Evolutionary conservation across 495 filamentous ascomycete species (phyloP).

Genomic region (Lasiosphaeria miniovina): DNA sequence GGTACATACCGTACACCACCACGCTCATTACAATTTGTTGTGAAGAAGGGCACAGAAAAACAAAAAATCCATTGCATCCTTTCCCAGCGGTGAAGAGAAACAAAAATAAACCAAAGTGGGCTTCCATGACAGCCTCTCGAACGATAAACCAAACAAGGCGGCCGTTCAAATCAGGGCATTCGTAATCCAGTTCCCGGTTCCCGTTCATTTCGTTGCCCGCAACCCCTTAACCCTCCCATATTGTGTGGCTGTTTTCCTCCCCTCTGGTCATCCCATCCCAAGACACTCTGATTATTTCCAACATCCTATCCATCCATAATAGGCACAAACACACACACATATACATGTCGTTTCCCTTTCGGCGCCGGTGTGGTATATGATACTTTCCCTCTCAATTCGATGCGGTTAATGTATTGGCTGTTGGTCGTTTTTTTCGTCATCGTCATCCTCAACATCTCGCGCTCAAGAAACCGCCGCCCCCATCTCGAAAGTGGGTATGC

Average conservation of each 20-base stretch:
- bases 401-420: not conserved
- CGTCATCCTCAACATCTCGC: not conserved
- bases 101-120: not conserved
- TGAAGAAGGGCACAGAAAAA: no score
- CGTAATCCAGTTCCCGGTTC: constrained; percentile 5
- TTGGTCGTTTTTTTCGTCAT: not conserved
- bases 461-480: not conserved
- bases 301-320: not conserved
- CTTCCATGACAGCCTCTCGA: not conserved
- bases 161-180: constrained; percentile 1
- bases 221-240: not conserved
- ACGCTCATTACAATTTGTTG: no score
- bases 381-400: not conserved
- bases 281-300: not conserved
- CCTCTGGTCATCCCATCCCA: not conserved
- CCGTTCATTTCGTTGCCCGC: constrained; percentile 1
- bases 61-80: no score
- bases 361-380: constrained; percentile 1
- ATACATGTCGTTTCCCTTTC: not conserved
- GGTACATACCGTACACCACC: no score
- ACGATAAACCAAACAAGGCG: constrained; percentile 1
- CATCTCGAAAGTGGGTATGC: no score
- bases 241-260: not conserved
- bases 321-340: not conserved
- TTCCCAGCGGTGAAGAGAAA: not conserved